phyloP scores from a whole-genome alignment of 2,329 filamentous ascomycete species.

The Didymella glomerata region DNA sequence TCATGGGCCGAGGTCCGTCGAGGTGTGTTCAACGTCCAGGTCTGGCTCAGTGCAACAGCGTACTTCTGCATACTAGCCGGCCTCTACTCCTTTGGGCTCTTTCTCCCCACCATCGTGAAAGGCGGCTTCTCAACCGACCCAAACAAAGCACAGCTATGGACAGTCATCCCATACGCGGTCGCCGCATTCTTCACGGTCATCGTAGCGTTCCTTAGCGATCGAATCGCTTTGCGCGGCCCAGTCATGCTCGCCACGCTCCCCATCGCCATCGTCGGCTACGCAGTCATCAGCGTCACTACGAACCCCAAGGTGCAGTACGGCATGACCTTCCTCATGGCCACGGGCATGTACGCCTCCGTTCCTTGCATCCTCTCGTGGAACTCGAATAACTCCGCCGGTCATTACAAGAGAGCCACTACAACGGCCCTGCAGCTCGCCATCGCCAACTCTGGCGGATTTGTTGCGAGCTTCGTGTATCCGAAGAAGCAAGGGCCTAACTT shows the following conservation, averaged over 20 bases:
- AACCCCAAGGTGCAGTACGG: conserved; percentile 65
- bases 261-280: conserved; percentile 71
- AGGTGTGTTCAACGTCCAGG: conserved; percentile 67
- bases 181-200: conserved; percentile 62
- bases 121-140: conserved; percentile 62
- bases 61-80: conserved; percentile 68
- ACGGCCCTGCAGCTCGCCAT: conserved; percentile 71
- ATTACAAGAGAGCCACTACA: conserved; percentile 75
- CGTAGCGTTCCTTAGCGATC: conserved; percentile 67
- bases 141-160: conserved; percentile 69
- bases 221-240: conserved; percentile 65
- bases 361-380: conserved; percentile 72
- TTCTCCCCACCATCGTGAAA: conserved; percentile 72
- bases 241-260: conserved; percentile 71
- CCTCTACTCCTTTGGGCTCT: conserved; percentile 70
- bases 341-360: conserved; percentile 69
- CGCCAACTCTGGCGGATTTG: conserved; percentile 73
- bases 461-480: conserved; percentile 71
- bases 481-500: conserved; percentile 65
- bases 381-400: conserved; percentile 72
- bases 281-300: conserved; percentile 65
- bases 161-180: conserved; percentile 70
- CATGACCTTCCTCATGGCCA: conserved; percentile 74
- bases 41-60: conserved; percentile 69
- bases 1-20: conserved; percentile 69